Percentiles rank a stretch among this genome's conserved stretches.
phyloP scores from a whole-genome alignment of 495 filamentous ascomycete species.

The Xylaria curta region DNA sequence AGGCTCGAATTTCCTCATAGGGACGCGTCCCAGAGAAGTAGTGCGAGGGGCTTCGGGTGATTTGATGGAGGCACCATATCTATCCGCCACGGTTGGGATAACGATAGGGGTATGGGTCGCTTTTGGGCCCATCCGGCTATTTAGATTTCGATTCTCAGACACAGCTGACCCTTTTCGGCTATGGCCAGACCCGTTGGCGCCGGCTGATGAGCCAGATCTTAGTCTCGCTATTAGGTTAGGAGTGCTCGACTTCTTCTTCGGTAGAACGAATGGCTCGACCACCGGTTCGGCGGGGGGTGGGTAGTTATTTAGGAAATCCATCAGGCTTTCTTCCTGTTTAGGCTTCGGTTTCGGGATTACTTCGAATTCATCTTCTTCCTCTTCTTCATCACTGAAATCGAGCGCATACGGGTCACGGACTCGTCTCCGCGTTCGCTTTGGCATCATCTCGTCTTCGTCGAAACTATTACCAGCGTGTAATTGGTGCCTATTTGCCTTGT shows the following conservation, averaged over 20 bases:
- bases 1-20: constrained; percentile 61
- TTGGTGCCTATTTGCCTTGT: constrained; percentile 37
- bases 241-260: constrained; percentile 67
- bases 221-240: constrained; percentile 70
- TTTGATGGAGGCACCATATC: constrained; percentile 31
- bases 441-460: constrained; percentile 58
- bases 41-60: constrained; percentile 27
- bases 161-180: constrained; percentile 38
- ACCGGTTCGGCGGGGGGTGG: constrained; percentile 70
- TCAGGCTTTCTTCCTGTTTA: constrained; percentile 70
- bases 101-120: constrained; percentile 56
- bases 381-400: constrained; percentile 81
- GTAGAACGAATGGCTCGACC: constrained; percentile 48
- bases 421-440: constrained; percentile 73
- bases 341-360: constrained; percentile 40
- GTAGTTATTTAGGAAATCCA: constrained; percentile 87
- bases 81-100: constrained; percentile 42
- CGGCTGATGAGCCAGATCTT: constrained; percentile 50
- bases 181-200: constrained; percentile 35
- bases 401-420: constrained; percentile 91
- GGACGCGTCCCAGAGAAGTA: constrained; percentile 41
- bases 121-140: constrained; percentile 42
- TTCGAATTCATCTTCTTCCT: constrained; percentile 64
- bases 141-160: constrained; percentile 41
- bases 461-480: constrained; percentile 34